These are phyloP conservation scores for Paramecium caudatum DNA, from an alignment of 73 alveolate species.

Conservation along the genomic window DNA sequence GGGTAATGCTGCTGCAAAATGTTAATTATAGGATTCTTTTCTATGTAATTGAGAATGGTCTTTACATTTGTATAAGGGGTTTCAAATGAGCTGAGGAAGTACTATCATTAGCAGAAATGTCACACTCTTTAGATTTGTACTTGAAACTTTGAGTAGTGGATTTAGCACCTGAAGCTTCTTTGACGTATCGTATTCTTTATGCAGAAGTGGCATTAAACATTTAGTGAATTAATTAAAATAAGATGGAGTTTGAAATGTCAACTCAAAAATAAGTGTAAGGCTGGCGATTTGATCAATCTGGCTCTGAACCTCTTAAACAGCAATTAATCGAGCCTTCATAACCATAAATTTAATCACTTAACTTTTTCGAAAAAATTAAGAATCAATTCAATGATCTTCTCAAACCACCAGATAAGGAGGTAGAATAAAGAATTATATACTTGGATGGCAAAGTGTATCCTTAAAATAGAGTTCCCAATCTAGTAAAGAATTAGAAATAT, in stretches of 20 bases:
- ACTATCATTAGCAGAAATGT: slow-evolving; percentile 43
- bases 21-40: slow-evolving; percentile 46
- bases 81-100: slow-evolving; percentile 18
- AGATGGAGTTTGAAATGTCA: slow-evolving; percentile 46
- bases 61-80: slow-evolving; percentile 30
- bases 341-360: slow-evolving; percentile 11
- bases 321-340: slow-evolving; percentile 37
- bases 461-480: slow-evolving; percentile 65
- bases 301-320: slow-evolving; percentile 16
- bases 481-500: slow-evolving; percentile 82
- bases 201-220: slow-evolving; percentile 47
- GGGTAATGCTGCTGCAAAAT: slow-evolving; percentile 40
- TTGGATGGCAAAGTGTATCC: slow-evolving; percentile 78
- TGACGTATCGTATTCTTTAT: slow-evolving; percentile 49
- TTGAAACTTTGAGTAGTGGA: slow-evolving; percentile 51
- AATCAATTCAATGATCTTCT: slow-evolving; percentile 47
- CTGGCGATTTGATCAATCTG: slow-evolving; percentile 15
- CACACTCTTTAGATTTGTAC: slow-evolving; percentile 64
- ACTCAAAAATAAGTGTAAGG: slow-evolving; percentile 34
- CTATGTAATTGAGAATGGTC: not conserved
- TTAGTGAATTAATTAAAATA: not conserved
- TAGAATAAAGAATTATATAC: slow-evolving; percentile 68
- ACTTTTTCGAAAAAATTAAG: slow-evolving; percentile 61
- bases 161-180: slow-evolving; percentile 62
- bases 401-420: slow-evolving; percentile 69